These are phyloP conservation scores for Aegilops tauschii DNA, from an alignment of 176 grass and related monocot genomes.

Conservation along the genomic window DNA sequence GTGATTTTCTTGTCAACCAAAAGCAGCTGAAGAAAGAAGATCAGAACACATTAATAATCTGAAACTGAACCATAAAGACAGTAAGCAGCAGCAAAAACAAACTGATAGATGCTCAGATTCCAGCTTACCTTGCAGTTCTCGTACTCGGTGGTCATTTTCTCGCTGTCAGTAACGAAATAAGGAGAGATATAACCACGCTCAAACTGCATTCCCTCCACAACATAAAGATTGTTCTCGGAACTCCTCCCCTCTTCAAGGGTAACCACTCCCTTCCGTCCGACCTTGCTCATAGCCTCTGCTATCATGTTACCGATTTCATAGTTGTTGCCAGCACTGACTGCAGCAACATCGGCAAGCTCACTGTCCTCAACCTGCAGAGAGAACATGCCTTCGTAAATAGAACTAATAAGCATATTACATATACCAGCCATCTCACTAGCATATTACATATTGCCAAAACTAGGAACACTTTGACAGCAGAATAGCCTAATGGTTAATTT, in stretches of 20 bases:
- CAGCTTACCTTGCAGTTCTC: slow-evolving; percentile 92
- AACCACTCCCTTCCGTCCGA: slow-evolving; percentile 92
- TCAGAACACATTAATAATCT: slow-evolving; percentile 20
- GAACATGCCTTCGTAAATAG: background rate
- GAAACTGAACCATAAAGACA: slow-evolving; percentile 3
- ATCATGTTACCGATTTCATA: slow-evolving; percentile 96
- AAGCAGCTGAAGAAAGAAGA: slow-evolving; percentile 57
- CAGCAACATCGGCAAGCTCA: slow-evolving; percentile 92
- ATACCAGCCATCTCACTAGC: background rate
- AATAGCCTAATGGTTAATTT: background rate
- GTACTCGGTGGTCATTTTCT: slow-evolving; percentile 91
- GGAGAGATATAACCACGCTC: slow-evolving; percentile 97
- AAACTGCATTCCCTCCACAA: slow-evolving; percentile 99
- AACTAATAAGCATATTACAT: background rate
- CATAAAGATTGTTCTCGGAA: slow-evolving; percentile 85
- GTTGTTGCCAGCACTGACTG: slow-evolving; percentile 96
- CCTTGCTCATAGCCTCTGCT: slow-evolving; percentile 97
- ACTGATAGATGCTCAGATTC: background rate
- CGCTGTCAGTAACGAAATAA: slow-evolving; percentile 93
- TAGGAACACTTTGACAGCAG: background rate
- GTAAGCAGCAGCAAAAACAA: background rate
- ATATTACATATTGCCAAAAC: background rate
- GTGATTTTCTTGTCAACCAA: slow-evolving; percentile 97
- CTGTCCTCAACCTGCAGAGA: slow-evolving; percentile 82
- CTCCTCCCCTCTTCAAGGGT: slow-evolving; percentile 95